phyloP scores from a whole-genome alignment of 768 basidiomycete species.

The Fomitopsis serialis region DNA sequence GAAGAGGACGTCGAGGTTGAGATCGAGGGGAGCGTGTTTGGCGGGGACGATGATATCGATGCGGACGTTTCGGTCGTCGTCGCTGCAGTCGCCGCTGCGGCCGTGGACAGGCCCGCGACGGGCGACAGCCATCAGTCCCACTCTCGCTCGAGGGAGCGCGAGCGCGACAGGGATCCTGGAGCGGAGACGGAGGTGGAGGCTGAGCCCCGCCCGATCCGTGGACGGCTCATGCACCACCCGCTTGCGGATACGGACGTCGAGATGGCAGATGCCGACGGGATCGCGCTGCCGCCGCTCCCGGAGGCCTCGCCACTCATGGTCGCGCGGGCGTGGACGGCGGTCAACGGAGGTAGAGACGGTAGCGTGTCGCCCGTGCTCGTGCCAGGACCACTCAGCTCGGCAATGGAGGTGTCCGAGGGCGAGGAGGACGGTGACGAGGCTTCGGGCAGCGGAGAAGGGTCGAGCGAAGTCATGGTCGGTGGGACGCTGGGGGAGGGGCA shows the following conservation, averaged over 20 bases:
- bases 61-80: constrained; percentile 10
- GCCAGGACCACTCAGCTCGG: constrained; percentile 7
- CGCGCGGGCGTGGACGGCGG: constrained; percentile 7
- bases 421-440: constrained; percentile 19
- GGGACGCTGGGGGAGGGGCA: constrained; percentile 13
- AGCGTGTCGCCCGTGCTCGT: constrained; percentile 16
- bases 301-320: constrained; percentile 18
- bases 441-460: constrained; percentile 15
- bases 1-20: constrained; percentile 92
- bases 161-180: constrained; percentile 18
- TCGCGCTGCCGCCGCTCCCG: constrained; percentile 17
- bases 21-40: constrained; percentile 27
- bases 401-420: constrained; percentile 8
- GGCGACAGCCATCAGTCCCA: constrained; percentile 6
- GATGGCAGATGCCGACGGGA: constrained; percentile 17
- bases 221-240: constrained; percentile 4
- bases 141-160: constrained; percentile 12
- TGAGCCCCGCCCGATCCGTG: constrained; percentile 15
- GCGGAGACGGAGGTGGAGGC: constrained; percentile 30
- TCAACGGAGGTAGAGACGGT: constrained; percentile 11
- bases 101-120: constrained; percentile 16
- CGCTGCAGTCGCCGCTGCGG: constrained; percentile 7
- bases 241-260: constrained; percentile 20
- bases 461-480: constrained; percentile 10
- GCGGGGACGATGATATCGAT: constrained; percentile 10